A percentile compares a stretch with the other conserved stretches of the same genome.
Conservation (phyloP, 208 protist species). For the Leishmania martiniquensis region DNA sequence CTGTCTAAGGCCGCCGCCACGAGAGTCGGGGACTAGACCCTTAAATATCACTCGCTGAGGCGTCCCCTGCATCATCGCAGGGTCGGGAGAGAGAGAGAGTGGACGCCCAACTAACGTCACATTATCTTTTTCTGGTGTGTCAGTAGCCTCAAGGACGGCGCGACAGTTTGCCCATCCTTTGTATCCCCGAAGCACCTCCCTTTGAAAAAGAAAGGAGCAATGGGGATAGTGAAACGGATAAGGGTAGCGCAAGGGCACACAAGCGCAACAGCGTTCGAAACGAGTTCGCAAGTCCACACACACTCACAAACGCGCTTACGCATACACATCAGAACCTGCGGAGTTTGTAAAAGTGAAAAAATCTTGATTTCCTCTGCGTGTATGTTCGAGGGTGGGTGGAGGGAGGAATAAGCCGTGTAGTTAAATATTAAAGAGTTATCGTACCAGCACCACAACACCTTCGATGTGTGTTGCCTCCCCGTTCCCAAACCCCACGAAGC, state of each 20-base stretch:
- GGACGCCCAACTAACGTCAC: too few relatives aligned
- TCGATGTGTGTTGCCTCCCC: neutral
- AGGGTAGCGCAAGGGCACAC: neutral
- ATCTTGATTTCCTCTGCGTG: too few relatives aligned
- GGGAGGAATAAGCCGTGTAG: neutral
- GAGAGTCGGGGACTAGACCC: neutral
- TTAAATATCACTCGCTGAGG: too few relatives aligned
- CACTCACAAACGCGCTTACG: neutral
- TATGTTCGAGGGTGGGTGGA: too few relatives aligned
- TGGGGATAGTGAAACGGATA: neutral
- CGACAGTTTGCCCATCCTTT: neutral
- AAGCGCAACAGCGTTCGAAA: neutral
- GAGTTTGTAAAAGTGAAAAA: neutral
- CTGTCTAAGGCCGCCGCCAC: neutral
- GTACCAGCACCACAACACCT: neutral
- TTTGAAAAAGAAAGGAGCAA: neutral
- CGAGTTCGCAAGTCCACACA: neutral
- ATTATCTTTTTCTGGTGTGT: too few relatives aligned
- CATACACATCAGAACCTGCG: neutral
- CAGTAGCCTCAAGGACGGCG: too few relatives aligned
- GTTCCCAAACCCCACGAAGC: neutral
- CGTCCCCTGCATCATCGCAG: too few relatives aligned
- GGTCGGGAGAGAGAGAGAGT: too few relatives aligned
- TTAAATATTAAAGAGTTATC: conserved; percentile 2
- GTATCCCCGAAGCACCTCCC: too few relatives aligned